Percentiles rank a stretch among this genome's conserved stretches.
phyloP scores from a whole-genome alignment of 805 yeast genomes.

The Pichia insulana region DNA sequence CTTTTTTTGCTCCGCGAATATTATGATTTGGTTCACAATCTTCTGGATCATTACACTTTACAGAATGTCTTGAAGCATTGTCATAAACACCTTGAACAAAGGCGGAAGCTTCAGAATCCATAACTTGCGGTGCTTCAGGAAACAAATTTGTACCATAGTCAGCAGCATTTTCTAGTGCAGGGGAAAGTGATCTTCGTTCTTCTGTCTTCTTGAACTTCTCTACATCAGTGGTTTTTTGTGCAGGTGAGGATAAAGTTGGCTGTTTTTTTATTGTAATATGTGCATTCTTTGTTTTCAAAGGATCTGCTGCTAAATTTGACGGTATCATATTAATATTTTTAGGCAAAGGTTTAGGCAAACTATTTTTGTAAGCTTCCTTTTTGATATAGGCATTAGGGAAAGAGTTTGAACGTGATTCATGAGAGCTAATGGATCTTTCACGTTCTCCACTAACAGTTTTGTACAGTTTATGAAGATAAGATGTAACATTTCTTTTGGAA shows the following conservation, averaged over 20 bases:
- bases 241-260: slow-evolving; percentile 23
- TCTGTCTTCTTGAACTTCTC: slow-evolving; percentile 1
- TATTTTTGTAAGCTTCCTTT: slow-evolving; percentile 4
- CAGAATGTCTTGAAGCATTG: slow-evolving; percentile 18
- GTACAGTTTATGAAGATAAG: slow-evolving; percentile 58
- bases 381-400: slow-evolving; percentile 7
- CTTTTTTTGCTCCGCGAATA: slow-evolving; percentile 3
- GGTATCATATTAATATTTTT: slow-evolving; percentile 34
- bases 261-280: slow-evolving; percentile 64
- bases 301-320: slow-evolving; percentile 61
- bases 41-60: neutral
- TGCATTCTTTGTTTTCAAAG: slow-evolving; percentile 53
- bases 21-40: slow-evolving; percentile 4
- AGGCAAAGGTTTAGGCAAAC: slow-evolving; percentile 21
- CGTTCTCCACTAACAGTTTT: slow-evolving; percentile 3
- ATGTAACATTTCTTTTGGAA: slow-evolving; percentile 57
- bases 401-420: slow-evolving; percentile 2
- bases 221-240: neutral
- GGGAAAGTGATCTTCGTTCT: slow-evolving; percentile 1
- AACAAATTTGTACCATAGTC: slow-evolving; percentile 1
- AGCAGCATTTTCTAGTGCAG: neutral
- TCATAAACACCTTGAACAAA: slow-evolving; percentile 28
- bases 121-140: slow-evolving; percentile 24
- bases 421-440: slow-evolving; percentile 8
- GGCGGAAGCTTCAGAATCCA: slow-evolving; percentile 38